Evolutionary conservation across 306 rosid species (phyloP).

Genomic region (Adenanthera pavonina): DNA sequence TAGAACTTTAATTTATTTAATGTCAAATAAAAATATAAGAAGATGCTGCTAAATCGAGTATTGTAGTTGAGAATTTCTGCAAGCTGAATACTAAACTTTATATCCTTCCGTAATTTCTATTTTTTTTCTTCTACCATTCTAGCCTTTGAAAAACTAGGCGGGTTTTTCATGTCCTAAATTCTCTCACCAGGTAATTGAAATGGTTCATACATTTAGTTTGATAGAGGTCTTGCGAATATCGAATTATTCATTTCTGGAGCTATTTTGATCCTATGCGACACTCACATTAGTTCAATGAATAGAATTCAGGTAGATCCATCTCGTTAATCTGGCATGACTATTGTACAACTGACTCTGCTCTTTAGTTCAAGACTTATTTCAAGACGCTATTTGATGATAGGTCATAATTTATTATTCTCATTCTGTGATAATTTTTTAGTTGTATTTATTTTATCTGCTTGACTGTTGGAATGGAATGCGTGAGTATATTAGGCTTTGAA

Average conservation of each 20-base stretch:
- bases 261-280: background rate
- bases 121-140: constrained; percentile 1
- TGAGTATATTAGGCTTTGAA: background rate
- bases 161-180: constrained; percentile 3
- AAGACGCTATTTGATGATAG: background rate
- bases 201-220: background rate
- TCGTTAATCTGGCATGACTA: background rate
- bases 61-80: background rate
- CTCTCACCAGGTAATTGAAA: background rate
- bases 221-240: background rate
- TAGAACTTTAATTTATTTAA: background rate
- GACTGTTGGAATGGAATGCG: background rate
- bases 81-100: background rate
- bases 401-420: background rate
- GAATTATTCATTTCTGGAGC: background rate
- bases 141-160: background rate
- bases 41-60: background rate
- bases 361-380: background rate
- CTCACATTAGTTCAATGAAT: background rate
- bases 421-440: background rate
- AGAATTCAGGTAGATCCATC: background rate
- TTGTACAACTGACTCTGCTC: background rate
- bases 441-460: background rate
- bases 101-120: background rate
- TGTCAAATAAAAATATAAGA: background rate